Evolutionary conservation across 2,329 filamentous ascomycete genomes (phyloP), one percentile per base, ranked within the genome.

Genomic region (Penicillium olsonii): DNA sequence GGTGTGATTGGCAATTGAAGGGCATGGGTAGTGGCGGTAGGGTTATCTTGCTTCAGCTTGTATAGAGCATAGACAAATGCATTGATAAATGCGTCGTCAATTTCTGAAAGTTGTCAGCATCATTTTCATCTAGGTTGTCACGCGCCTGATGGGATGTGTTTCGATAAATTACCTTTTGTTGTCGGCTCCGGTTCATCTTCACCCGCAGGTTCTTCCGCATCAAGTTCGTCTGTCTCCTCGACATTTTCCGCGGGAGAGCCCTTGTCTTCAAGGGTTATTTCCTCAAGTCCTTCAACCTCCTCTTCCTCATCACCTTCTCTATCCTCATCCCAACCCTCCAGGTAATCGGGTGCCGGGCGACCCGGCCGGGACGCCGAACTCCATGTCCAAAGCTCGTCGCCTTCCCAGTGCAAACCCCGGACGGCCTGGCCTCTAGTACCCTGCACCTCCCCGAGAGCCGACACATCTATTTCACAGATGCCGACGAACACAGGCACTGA

Each of bases 341-440:
- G 62, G 11, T 75, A 68, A 22, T 78, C 76, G 1, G 84, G 84
- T 11, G 79, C 71, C 14, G 75, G 68, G 33, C 70, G 69, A 9
- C 82, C 84, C 15, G 78, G 74, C 50, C 75, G 78, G 5, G 77
- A 80, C 22, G 71, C 73, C 26, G 77, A 73, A 59, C 78, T 84
- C 80, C 82, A 86, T 4, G 74, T 74, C 83, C 84, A 87, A n/a
- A 87, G 63, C 68, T 88, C 85, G 68, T 88, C 85, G 1, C 84
- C 84, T 52, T 78, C 76, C 84, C 85, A 87, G 61, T 87, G 84
- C 41, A 87, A 70, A 4, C 81, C 84, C 55, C 81, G 77, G 9
- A 87, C 83, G 1, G 84, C 85, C 68, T 83, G 80, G 0, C 85
- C 85, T 61, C 83, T 85, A 12, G 75, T 73, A 0, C 84, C 84